Evolutionary conservation across 75 land plant species (phyloP), one percentile per base, ranked within the genome.

Genomic region (Azolla pinnata): DNA sequence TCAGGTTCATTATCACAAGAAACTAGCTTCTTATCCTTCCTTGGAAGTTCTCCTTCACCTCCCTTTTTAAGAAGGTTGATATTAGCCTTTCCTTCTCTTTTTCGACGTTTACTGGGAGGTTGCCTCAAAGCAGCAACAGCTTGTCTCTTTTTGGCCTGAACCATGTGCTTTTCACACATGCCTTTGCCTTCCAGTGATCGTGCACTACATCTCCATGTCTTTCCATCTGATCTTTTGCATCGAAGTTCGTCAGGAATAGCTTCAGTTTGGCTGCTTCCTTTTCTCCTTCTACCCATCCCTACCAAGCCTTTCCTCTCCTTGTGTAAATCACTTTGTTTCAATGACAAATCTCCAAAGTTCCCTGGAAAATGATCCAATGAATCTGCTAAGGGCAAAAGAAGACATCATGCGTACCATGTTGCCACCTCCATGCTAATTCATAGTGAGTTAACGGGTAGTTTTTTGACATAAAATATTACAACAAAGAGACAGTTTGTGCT

Each of bases 221-320:
- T 90, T 53, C 97, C 97, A 62, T 87, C 91, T 20, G 91, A 84
- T 21, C 91, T 71, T 62, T 83, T 87, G 69, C 91, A 87, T 14
- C 90, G 67, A 32, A 85, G 49, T 51, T 82, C 85, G 50, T 85
- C 89, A 4, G 89, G 85, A 56, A 85, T 72, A 27, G 78, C 84
- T 30, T 61, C 79, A 33, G 49, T 17, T 17, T 18, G 23, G 10
- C 21, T 46, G 49, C 49, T 46, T 18, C 49, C 49, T 46, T 17
- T 46, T 23, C 21, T 46, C 14, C 49, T n/a, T n/a, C n/a, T n/a
- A n/a, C n/a, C n/a, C n/a, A n/a, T n/a, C n/a, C n/a, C n/a, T n/a
- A n/a, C n/a, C n/a, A n/a, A n/a, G n/a, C n/a, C n/a, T n/a, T n/a
- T n/a, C n/a, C n/a, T n/a, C n/a, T n/a, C n/a, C n/a, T n/a, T n/a